phyloP scores from a whole-genome alignment of 2,329 filamentous ascomycete species.

The Metarhizium rileyi region DNA sequence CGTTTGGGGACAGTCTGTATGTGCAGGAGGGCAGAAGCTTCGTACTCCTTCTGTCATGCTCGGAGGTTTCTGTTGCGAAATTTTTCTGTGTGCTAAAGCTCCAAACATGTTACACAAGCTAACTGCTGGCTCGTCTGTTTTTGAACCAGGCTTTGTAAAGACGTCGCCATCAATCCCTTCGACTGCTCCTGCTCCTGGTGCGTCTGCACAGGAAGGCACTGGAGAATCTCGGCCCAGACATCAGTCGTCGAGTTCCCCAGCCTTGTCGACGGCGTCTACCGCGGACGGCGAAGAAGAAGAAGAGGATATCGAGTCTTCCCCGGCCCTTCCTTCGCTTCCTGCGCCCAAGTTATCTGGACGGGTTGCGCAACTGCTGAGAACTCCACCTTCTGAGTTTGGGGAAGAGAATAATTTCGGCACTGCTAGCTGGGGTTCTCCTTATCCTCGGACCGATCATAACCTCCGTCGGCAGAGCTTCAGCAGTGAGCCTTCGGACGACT shows the following conservation, averaged over 20 bases:
- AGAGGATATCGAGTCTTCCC: constrained; percentile 45
- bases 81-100: neutral
- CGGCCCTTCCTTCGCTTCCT: constrained; percentile 47
- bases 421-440: constrained; percentile 87
- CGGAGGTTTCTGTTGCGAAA: no score
- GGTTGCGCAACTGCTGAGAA: constrained; percentile 44
- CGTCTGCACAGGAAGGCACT: constrained; percentile 48
- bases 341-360: constrained; percentile 48
- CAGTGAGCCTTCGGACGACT: constrained; percentile 51
- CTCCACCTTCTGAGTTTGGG: constrained; percentile 30
- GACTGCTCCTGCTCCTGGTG: constrained; percentile 46
- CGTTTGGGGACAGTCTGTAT: neutral
- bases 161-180: constrained; percentile 46
- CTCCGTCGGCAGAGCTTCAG: constrained; percentile 43
- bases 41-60: neutral
- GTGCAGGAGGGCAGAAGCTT: neutral
- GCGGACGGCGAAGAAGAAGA: constrained; percentile 44
- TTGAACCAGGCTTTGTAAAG: constrained; percentile 32
- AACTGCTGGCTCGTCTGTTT: constrained; percentile 11
- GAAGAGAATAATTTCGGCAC: constrained; percentile 47
- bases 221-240: constrained; percentile 26
- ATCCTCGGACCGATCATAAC: constrained; percentile 54
- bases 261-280: constrained; percentile 53
- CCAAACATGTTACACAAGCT: constrained; percentile 12
- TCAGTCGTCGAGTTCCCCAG: constrained; percentile 41